Evolutionary conservation across 495 filamentous ascomycete species (phyloP).

Genomic region (Lasiosphaeria ovina): DNA sequence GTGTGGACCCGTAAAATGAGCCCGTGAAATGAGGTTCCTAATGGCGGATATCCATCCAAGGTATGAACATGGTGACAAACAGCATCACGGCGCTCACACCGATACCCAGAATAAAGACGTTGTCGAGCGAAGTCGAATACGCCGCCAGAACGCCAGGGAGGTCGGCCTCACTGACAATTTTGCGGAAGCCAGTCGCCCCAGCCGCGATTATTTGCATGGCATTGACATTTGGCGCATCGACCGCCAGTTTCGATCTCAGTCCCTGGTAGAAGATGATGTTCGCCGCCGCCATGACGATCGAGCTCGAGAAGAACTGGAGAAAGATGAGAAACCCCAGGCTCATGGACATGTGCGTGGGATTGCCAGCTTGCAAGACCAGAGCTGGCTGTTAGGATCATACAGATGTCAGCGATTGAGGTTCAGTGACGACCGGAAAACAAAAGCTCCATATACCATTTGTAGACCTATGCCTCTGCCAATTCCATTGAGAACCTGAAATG

Average conservation of each 20-base stretch:
- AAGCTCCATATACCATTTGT: constrained; percentile 38
- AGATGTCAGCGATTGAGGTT: background rate
- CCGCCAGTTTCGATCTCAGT: constrained; percentile 43
- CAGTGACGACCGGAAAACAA: background rate
- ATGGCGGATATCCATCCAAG: constrained; percentile 23
- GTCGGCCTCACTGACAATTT: constrained; percentile 15
- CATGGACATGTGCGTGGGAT: constrained; percentile 57
- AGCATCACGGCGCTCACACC: constrained; percentile 14
- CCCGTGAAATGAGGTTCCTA: background rate
- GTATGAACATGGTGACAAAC: constrained; percentile 20
- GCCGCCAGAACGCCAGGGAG: constrained; percentile 34
- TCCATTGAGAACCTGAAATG: constrained; percentile 65
- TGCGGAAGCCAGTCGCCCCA: constrained; percentile 50
- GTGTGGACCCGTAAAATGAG: too few species aligned
- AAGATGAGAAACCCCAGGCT: constrained; percentile 56
- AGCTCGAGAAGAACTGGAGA: constrained; percentile 57
- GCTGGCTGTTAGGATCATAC: constrained; percentile 36
- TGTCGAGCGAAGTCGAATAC: constrained; percentile 40
- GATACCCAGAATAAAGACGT: constrained; percentile 21
- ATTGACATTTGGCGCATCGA: constrained; percentile 26
- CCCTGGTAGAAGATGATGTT: constrained; percentile 59
- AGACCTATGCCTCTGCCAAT: constrained; percentile 62
- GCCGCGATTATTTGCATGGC: constrained; percentile 24
- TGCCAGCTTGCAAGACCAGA: constrained; percentile 49
- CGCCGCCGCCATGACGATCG: constrained; percentile 57